A percentile compares a stretch with the other conserved stretches of the same genome.
Conservation (phyloP, 106 monocot species). For the Cymbidium sinense region DNA sequence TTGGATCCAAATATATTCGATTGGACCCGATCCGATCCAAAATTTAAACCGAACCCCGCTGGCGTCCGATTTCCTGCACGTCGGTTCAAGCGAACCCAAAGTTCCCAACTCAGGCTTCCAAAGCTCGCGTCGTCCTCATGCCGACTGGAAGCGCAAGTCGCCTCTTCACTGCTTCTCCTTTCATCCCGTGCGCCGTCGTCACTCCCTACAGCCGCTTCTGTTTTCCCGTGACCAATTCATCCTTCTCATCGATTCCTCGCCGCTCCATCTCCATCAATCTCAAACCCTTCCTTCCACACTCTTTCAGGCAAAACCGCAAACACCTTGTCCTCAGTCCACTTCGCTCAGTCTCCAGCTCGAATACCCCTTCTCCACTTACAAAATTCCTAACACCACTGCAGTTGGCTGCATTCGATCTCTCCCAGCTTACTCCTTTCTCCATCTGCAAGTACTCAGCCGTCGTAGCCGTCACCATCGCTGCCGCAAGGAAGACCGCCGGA, state of each 20-base stretch:
- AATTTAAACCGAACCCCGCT: not conserved
- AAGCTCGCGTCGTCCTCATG: not conserved
- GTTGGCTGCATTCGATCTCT: conserved; percentile 15
- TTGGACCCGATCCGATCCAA: too few relatives aligned
- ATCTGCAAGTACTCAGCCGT: conserved; percentile 59
- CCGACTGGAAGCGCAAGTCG: not conserved
- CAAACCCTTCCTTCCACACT: not conserved
- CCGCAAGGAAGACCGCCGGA: conserved; percentile 14
- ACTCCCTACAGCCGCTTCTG: not conserved
- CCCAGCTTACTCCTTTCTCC: conserved; percentile 42
- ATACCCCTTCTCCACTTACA: conserved; percentile 3
- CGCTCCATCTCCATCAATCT: not conserved
- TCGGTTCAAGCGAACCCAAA: not conserved
- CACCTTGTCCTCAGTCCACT: conserved; percentile 14
- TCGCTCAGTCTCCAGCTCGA: conserved; percentile 5
- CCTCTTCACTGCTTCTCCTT: conserved; percentile 5
- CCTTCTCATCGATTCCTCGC: not conserved
- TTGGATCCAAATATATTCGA: too few relatives aligned
- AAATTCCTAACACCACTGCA: not conserved
- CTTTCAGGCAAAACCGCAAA: conserved; percentile 36
- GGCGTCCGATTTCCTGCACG: not conserved
- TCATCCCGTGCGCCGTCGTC: conserved; percentile 1
- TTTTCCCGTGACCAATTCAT: not conserved
- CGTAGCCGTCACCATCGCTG: conserved; percentile 28
- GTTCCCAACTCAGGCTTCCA: not conserved